These are phyloP conservation scores for Linum lewisii DNA, from an alignment of 345 rosid genomes.

Conservation along the genomic window DNA sequence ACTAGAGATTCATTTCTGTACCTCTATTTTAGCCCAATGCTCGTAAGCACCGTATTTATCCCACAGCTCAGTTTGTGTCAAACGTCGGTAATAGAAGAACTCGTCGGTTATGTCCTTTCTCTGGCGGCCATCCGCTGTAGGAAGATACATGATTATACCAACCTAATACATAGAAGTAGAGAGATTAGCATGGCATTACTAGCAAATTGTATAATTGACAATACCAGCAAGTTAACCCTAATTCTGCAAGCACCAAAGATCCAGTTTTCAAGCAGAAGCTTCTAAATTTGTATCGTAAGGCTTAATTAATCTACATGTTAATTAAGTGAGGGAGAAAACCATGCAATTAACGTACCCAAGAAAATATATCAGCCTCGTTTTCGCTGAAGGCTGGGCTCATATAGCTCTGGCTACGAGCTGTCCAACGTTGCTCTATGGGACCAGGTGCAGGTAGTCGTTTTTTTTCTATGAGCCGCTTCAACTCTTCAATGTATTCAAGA, in stretches of 20 bases:
- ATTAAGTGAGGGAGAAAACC: constrained; percentile 1
- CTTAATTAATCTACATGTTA: not conserved
- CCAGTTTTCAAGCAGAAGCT: no score
- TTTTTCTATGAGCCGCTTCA: constrained; percentile 72
- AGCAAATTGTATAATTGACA: no score
- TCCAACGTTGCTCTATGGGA: constrained; percentile 98
- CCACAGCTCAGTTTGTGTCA: constrained; percentile 64
- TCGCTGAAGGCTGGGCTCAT: constrained; percentile 88
- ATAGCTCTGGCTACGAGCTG: constrained; percentile 68
- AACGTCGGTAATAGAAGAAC: constrained; percentile 74
- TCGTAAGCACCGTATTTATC: constrained; percentile 76
- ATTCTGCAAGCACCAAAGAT: no score
- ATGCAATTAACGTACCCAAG: constrained; percentile 50
- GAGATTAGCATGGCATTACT: no score
- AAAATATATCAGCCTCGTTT: constrained; percentile 65
- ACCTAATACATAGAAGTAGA: constrained; percentile 35
- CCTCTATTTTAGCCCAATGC: constrained; percentile 99
- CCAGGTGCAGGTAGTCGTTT: constrained; percentile 76
- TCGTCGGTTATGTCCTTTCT: constrained; percentile 93
- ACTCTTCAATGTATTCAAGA: constrained; percentile 75
- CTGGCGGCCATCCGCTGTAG: constrained; percentile 82
- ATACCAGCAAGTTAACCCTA: no score
- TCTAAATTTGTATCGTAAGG: no score
- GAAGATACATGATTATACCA: constrained; percentile 97
- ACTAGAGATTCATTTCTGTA: constrained; percentile 21